These are phyloP conservation scores for Leccinum fallax DNA, from an alignment of 1,284 basidiomycete species.

Conservation along the genomic window DNA sequence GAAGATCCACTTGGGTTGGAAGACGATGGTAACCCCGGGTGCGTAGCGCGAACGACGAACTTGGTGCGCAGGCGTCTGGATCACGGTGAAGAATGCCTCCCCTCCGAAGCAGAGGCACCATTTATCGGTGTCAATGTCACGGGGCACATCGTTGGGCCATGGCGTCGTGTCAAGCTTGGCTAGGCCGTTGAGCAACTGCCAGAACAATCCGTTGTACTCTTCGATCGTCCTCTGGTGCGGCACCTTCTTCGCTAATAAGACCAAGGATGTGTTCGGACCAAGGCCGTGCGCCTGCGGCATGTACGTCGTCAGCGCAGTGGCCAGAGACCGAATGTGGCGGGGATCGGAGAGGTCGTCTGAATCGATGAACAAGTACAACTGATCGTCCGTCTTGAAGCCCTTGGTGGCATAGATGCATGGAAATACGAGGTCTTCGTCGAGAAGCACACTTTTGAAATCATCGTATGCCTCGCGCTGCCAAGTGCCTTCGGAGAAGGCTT, in stretches of 20 bases:
- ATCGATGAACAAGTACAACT: conserved; percentile 26
- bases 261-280: conserved; percentile 26
- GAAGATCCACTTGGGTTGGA: too few relatives aligned
- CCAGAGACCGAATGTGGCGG: conserved; percentile 22
- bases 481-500: conserved; percentile 15
- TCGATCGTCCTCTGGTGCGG: conserved; percentile 12
- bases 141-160: conserved; percentile 19
- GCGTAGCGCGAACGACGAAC: too few relatives aligned
- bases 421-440: conserved; percentile 25
- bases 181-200: conserved; percentile 24
- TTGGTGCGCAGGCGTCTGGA: too few relatives aligned
- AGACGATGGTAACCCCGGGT: too few relatives aligned
- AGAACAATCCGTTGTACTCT: conserved; percentile 22
- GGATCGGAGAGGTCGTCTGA: conserved; percentile 27
- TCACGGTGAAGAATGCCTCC: too few relatives aligned
- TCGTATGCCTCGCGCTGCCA: conserved; percentile 24
- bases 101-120: too few relatives aligned
- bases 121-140: conserved; percentile 7
- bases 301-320: conserved; percentile 16
- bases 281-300: conserved; percentile 18
- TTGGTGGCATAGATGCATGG: conserved; percentile 28
- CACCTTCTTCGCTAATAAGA: conserved; percentile 22
- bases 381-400: conserved; percentile 25
- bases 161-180: conserved; percentile 22
- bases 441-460: conserved; percentile 24